A percentile compares a stretch with the other conserved stretches of the same genome.
Evolutionary conservation across 192 early-diverging fungal species (phyloP).

Genomic region (Rhizophlyctis rosea): DNA sequence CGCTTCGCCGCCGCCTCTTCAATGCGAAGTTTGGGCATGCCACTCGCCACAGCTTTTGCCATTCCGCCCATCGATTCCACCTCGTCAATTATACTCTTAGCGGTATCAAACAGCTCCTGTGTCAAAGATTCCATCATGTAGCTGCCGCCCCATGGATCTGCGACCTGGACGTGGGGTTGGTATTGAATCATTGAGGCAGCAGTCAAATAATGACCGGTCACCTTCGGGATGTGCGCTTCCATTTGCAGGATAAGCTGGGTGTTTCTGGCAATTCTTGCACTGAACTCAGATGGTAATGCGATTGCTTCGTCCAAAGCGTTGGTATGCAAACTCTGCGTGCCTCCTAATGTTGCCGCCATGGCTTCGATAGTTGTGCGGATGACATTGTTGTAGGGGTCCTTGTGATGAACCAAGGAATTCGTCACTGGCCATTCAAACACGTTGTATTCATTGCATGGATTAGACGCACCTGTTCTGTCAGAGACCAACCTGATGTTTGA

Average conservation of each 20-base stretch:
- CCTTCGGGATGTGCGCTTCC: slow-evolving; percentile 80
- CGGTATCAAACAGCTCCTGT: slow-evolving; percentile 69
- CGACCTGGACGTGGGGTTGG: slow-evolving; percentile 46
- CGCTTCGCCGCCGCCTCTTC: slow-evolving; percentile 85
- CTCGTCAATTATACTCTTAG: slow-evolving; percentile 70
- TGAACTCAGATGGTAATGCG: slow-evolving; percentile 79
- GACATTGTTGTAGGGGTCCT: slow-evolving; percentile 89
- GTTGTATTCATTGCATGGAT: not conserved
- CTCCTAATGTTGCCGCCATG: slow-evolving; percentile 87
- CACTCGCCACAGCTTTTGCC: slow-evolving; percentile 84
- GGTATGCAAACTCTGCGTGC: slow-evolving; percentile 91
- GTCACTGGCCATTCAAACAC: too few species aligned
- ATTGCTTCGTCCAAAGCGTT: slow-evolving; percentile 90
- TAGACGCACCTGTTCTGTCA: slow-evolving; percentile 70
- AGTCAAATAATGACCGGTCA: slow-evolving; percentile 14
- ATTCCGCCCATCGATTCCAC: slow-evolving; percentile 84
- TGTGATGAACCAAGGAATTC: too few species aligned
- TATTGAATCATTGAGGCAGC: slow-evolving; percentile 2
- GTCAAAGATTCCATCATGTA: slow-evolving; percentile 94
- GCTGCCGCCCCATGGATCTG: slow-evolving; percentile 89
- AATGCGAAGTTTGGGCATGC: slow-evolving; percentile 86
- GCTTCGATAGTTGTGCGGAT: slow-evolving; percentile 86
- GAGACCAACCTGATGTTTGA: slow-evolving; percentile 89
- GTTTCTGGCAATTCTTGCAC: slow-evolving; percentile 85
- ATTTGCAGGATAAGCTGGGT: slow-evolving; percentile 88